Evolutionary conservation across 352 stramenopile genomes (phyloP).

Genomic region (Thraustotheca clavata): DNA sequence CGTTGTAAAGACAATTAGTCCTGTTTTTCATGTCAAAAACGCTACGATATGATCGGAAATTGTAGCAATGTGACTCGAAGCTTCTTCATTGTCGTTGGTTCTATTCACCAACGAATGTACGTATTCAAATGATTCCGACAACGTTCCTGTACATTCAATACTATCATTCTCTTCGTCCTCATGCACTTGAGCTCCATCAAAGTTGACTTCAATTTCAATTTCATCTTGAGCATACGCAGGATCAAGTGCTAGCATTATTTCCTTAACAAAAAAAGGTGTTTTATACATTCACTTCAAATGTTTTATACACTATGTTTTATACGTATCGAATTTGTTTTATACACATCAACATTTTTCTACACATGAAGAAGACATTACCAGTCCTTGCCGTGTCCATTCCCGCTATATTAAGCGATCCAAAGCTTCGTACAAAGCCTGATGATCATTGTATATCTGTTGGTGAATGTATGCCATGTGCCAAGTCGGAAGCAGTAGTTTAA

Average conservation of each 20-base stretch:
- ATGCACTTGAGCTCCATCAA: slow-evolving; percentile 4
- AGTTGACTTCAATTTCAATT: slow-evolving; percentile 7
- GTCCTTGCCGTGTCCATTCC: neutral
- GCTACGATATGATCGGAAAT: no score
- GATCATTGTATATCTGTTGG: neutral
- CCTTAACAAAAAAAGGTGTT: neutral
- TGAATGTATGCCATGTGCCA: slow-evolving; percentile 15
- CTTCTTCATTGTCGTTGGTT: no score
- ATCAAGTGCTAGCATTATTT: slow-evolving; percentile 12
- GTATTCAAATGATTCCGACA: no score
- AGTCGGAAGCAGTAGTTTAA: slow-evolving; percentile 8
- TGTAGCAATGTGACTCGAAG: no score
- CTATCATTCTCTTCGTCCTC: neutral
- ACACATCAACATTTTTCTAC: neutral
- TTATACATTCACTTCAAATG: no score
- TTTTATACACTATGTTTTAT: no score
- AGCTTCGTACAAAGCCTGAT: neutral
- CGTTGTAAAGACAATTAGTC: no score
- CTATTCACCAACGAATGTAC: no score
- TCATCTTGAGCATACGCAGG: slow-evolving; percentile 7
- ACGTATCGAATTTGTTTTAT: no score
- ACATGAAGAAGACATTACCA: neutral
- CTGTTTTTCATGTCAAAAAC: no score
- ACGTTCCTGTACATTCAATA: no score
- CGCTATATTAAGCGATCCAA: neutral